Evolutionary conservation across 176 grass and related monocot genomes (phyloP).

Genomic region (Zea luxurians): DNA sequence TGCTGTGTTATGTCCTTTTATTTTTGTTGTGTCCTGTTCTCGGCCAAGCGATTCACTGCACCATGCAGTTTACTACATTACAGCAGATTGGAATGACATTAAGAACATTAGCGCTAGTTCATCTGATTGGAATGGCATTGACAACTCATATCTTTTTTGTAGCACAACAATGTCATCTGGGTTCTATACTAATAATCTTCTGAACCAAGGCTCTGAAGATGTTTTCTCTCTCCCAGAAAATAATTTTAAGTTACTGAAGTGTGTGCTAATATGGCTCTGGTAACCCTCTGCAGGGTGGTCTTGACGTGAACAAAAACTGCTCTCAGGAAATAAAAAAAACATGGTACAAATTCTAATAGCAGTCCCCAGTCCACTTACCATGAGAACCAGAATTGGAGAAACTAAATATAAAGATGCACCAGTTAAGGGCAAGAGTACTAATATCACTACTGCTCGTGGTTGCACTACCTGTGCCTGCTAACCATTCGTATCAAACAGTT

Average conservation of each 20-base stretch:
- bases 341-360: conserved; percentile 11
- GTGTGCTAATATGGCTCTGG: conserved; percentile 31
- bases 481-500: conserved; percentile 31
- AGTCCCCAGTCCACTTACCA: conserved; percentile 21
- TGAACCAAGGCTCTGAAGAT: no score
- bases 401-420: conserved; percentile 22
- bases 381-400: conserved; percentile 44
- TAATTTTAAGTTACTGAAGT: background rate
- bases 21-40: no score
- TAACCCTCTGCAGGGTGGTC: conserved; percentile 25
- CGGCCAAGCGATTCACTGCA: no score
- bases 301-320: conserved; percentile 24
- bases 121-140: no score
- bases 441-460: conserved; percentile 17
- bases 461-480: background rate
- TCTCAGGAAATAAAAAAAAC: conserved; percentile 23
- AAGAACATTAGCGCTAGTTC: no score
- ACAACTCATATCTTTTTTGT: no score
- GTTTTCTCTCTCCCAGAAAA: no score
- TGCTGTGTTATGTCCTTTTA: no score
- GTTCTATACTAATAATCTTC: no score
- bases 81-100: no score
- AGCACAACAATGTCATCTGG: no score
- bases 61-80: no score
- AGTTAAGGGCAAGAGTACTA: conserved; percentile 24